Evolutionary conservation across 2,329 filamentous ascomycete species (phyloP).

Genomic region (Aspergillus hiratsukae): DNA sequence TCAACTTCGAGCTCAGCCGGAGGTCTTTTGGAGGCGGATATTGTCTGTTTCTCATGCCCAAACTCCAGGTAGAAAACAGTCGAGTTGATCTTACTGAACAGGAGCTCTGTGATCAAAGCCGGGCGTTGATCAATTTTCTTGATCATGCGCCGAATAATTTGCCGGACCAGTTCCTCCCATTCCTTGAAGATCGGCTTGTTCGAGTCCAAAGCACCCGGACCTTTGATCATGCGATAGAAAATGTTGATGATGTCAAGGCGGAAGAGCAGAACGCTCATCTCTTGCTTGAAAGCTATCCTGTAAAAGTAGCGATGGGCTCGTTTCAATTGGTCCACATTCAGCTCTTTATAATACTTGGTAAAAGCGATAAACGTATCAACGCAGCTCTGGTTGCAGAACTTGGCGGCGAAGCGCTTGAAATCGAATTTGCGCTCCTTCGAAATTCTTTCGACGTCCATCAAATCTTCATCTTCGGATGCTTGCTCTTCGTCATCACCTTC

Average conservation of each 20-base stretch:
- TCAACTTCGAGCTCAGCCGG: conserved; percentile 82
- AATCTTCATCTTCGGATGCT: conserved; percentile 68
- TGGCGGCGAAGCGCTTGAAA: conserved; percentile 74
- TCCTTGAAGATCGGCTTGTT: conserved; percentile 68
- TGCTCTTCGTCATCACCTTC: conserved; percentile 51
- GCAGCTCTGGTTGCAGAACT: conserved; percentile 78
- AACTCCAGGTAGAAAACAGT: conserved; percentile 87
- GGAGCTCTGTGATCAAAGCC: conserved; percentile 80
- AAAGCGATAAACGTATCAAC: conserved; percentile 86
- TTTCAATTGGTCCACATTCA: conserved; percentile 77
- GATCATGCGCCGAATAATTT: conserved; percentile 74
- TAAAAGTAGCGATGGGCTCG: conserved; percentile 92
- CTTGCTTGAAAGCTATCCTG: conserved; percentile 89
- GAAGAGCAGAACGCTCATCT: conserved; percentile 82
- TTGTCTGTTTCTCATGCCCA: conserved; percentile 75
- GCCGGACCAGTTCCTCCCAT: conserved; percentile 84
- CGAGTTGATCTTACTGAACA: conserved; percentile 85
- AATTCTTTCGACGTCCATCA: conserved; percentile 63
- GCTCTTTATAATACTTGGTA: conserved; percentile 72
- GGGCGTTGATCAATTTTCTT: conserved; percentile 83
- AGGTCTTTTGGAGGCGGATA: conserved; percentile 61
- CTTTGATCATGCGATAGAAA: conserved; percentile 88
- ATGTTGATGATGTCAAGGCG: conserved; percentile 85
- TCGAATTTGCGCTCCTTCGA: conserved; percentile 88
- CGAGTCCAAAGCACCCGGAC: conserved; percentile 69